These are phyloP conservation scores for Phytophthora uliginosa DNA, from an alignment of 352 stramenopile genomes.

Conservation along the genomic window DNA sequence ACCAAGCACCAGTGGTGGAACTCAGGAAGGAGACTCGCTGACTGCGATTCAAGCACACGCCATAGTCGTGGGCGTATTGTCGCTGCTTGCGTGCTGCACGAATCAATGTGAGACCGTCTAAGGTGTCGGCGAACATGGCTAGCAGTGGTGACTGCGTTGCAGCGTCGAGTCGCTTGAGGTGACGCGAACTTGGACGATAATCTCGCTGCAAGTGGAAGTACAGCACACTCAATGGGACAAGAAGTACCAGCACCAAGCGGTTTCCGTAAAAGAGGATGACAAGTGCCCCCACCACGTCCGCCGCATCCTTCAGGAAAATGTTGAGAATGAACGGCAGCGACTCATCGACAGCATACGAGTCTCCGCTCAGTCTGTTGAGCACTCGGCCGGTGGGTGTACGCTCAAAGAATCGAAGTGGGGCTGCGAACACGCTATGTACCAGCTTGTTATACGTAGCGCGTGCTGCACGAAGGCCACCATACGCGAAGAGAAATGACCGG, in stretches of 20 bases:
- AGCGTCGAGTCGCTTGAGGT: conserved; percentile 77
- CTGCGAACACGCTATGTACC: conserved; percentile 59
- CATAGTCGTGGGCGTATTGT: conserved; percentile 55
- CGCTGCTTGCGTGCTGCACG: conserved; percentile 59
- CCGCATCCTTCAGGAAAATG: conserved; percentile 87
- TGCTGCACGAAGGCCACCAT: conserved; percentile 78
- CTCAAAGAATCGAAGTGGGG: conserved; percentile 79
- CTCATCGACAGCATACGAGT: conserved; percentile 89
- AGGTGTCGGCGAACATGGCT: conserved; percentile 76
- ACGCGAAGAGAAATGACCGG: conserved; percentile 90
- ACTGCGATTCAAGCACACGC: conserved; percentile 61
- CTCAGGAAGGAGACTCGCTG: conserved; percentile 84
- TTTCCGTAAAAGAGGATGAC: conserved; percentile 87
- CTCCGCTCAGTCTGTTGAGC: conserved; percentile 82
- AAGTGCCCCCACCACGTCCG: conserved; percentile 76
- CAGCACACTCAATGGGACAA: conserved; percentile 75
- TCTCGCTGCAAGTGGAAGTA: conserved; percentile 72
- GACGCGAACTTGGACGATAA: conserved; percentile 81
- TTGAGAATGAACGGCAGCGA: conserved; percentile 92
- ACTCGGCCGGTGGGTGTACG: conserved; percentile 73
- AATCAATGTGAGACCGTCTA: conserved; percentile 79
- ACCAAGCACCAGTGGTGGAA: conserved; percentile 84
- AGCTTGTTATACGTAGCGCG: conserved; percentile 68
- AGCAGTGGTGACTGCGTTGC: conserved; percentile 83
- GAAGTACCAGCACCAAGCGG: conserved; percentile 73